Evolutionary conservation across 805 yeast genomes (phyloP), one percentile per base, ranked within the genome.

Genomic region (Candida mattraensis): DNA sequence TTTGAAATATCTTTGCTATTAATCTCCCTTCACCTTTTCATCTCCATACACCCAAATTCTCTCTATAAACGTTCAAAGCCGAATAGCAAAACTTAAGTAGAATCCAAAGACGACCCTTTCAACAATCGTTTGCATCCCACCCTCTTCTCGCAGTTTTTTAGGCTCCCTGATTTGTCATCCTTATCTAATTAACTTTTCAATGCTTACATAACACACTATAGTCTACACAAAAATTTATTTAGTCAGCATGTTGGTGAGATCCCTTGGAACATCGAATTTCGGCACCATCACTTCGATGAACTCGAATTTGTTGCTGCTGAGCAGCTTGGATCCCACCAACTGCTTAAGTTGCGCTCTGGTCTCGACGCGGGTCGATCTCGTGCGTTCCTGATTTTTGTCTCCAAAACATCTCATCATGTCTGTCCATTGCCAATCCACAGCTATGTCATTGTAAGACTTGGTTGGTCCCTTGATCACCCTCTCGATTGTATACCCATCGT

Each of bases 401-500:
- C 88, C 89, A 52, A 89, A 83, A 14, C 76, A 72, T 42, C 70
- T 66, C 45, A 85, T 68, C 34, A 86, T 62, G 39, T 76, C 65
- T 7, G 81, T 70, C 95, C 95, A 88, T 45, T 81, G 56, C 76
- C 78, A 70, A n/a, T 58, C 48, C 6, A 59, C 60, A 35, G 68
- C 63, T 28, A 74, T 70, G 43, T 74, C 78, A 46, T 74, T 74
- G 46, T 73, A 74, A 0, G 72, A 58, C 34, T 76, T 59, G 4
- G 61, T 48, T n/a, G 76, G 73, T 4, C 78, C 79, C 39, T 60
- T 58, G 33, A 74, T 71, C 14, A 63, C 64, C 45, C 78, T 56
- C 52, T 73, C 78, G 35, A 74, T 69, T 0, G 78, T 70, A 50
- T 74, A 74, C 0, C 78, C 78, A 21, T 65, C 69, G 44, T 74